Percentiles rank a stretch among this genome's conserved stretches.
Evolutionary conservation across 2,329 filamentous ascomycete genomes (phyloP).

Genomic region (Diaporthe velutina): DNA sequence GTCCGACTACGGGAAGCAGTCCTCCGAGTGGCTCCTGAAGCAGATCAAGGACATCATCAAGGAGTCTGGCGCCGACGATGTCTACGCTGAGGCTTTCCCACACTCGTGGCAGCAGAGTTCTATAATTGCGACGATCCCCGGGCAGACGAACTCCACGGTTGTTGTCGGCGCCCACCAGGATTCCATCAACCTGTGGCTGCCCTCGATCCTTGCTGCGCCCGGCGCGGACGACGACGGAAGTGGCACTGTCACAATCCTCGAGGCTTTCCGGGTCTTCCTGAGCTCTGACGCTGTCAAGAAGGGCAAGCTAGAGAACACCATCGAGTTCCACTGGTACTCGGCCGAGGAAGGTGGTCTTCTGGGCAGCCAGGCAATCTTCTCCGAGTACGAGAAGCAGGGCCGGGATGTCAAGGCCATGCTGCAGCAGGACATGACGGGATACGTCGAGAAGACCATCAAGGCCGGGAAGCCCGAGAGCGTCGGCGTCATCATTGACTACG

Average conservation of each 20-base stretch:
- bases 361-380: constrained; percentile 71
- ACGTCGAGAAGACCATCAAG: constrained; percentile 43
- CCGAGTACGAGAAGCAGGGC: constrained; percentile 50
- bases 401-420: constrained; percentile 56
- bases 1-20: constrained; percentile 75
- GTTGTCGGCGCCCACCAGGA: constrained; percentile 86
- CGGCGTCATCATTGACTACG: constrained; percentile 56
- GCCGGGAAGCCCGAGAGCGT: constrained; percentile 47
- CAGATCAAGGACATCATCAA: constrained; percentile 74
- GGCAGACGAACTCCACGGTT: constrained; percentile 75
- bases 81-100: constrained; percentile 70
- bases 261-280: constrained; percentile 80
- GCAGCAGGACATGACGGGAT: constrained; percentile 60
- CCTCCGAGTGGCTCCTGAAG: constrained; percentile 79
- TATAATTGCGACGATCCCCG: constrained; percentile 85
- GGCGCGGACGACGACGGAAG: constrained; percentile 84
- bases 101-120: constrained; percentile 78
- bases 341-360: constrained; percentile 81
- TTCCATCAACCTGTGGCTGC: constrained; percentile 82
- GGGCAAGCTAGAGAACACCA: constrained; percentile 76
- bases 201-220: constrained; percentile 77
- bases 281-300: constrained; percentile 71
- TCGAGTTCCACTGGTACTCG: constrained; percentile 75
- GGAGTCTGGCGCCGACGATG: constrained; percentile 69
- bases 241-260: constrained; percentile 83